phyloP scores from a whole-genome alignment of 2,329 filamentous ascomycete genomes.

The Neonectria magnoliae region DNA sequence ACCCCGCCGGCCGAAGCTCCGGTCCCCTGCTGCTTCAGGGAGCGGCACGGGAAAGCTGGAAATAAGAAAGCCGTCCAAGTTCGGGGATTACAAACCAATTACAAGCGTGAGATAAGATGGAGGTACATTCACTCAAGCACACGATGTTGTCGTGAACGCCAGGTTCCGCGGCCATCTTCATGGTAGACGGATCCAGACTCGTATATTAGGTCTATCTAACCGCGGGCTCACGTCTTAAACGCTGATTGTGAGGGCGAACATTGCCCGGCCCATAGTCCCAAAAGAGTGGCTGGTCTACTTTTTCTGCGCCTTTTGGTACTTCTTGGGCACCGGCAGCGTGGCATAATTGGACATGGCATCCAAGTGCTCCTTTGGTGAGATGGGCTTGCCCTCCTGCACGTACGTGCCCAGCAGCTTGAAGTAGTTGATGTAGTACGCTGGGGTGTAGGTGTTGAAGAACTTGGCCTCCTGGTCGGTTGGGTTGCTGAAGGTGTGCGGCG shows the following conservation, averaged over 20 bases:
- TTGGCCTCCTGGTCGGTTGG: slow-evolving; percentile 18
- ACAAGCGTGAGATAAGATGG: too few relatives aligned
- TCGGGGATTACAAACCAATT: too few relatives aligned
- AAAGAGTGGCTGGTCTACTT: background rate
- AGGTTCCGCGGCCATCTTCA: background rate
- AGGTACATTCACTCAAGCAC: too few relatives aligned
- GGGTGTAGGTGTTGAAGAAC: slow-evolving; percentile 24
- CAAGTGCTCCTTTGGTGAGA: slow-evolving; percentile 21
- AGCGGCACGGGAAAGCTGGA: too few relatives aligned
- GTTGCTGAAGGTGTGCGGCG: slow-evolving; percentile 23
- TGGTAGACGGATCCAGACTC: background rate
- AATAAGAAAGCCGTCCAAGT: too few relatives aligned
- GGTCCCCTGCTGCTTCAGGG: too few relatives aligned
- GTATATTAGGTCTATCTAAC: background rate
- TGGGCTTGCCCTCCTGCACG: slow-evolving; percentile 20
- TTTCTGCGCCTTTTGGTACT: slow-evolving; percentile 11
- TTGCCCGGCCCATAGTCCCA: background rate
- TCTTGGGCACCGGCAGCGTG: slow-evolving; percentile 11
- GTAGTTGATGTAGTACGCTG: slow-evolving; percentile 22
- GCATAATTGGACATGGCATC: slow-evolving; percentile 25
- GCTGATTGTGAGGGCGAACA: background rate
- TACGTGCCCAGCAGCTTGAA: slow-evolving; percentile 23
- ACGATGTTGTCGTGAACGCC: background rate
- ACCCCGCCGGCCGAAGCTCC: too few relatives aligned
- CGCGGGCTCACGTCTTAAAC: background rate